Base-by-base conservation (phyloP, 129 eudicot genomes). In the Flaveria bidentis region DNA sequence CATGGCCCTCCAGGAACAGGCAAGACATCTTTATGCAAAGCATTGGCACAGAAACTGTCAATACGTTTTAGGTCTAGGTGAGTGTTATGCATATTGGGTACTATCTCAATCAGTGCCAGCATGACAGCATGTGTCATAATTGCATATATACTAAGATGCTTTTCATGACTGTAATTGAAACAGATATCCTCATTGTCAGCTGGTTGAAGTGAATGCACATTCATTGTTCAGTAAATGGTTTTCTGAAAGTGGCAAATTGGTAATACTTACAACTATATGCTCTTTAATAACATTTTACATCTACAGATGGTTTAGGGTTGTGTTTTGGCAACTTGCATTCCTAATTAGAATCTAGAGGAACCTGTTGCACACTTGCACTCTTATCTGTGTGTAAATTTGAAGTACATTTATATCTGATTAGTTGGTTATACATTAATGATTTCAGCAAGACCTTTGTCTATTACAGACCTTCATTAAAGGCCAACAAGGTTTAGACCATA, bases 1-100 rank as follows among this genome's bases (percentile, higher is more conserved):
- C 98, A 94, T 84, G 98, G 98, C 75, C 98, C 98, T 76, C 98
- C 98, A 25, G 98, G 98, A 70, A 94, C 98, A 62, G 98, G 98
- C 60, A 94, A 94, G 83, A 94, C 98, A 56, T 94, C 98, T 50
- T 71, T 94, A 70, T 94, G 98, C 91, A 94, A 94, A 83, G 98
- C 98, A 20, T 70, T 94, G 82, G 98, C 98, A 69, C 98, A 94
- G 62, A 94, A 94, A 82, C 91, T 94, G 76, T 89, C 98, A 26
- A 89, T 94, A 77, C 96, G 96, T 75, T 89, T 94, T 75, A 91
- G 87, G 84, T 76, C 88, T 80, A 94, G 97, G 98, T 94, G 80
- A 53, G 71, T 67, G 56, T 52, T 28, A 62, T 26, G 69, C 30
- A 5, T 62, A 1, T 20, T 13, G 22, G 50, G 39, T 62, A 28